Evolutionary conservation across 257 asterid genomes (phyloP).

Genomic region (Salvia miltiorrhiza): DNA sequence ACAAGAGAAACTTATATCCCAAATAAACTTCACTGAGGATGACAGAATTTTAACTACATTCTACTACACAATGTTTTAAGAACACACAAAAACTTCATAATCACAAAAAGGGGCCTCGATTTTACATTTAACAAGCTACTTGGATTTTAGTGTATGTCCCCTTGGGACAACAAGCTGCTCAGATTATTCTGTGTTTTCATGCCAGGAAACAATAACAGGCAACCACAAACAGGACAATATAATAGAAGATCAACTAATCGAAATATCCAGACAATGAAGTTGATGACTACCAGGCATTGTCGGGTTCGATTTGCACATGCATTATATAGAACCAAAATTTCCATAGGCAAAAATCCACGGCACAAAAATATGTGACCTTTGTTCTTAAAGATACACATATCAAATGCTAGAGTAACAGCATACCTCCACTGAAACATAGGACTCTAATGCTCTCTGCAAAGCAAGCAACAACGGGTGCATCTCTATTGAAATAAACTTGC

Average conservation of each 20-base stretch:
- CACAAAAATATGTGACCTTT: neutral
- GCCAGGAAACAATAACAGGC: neutral
- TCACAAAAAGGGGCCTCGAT: neutral
- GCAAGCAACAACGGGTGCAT: constrained; percentile 81
- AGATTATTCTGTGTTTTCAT: neutral
- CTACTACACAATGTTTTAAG: neutral
- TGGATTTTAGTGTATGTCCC: neutral
- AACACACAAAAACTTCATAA: neutral
- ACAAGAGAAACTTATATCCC: neutral
- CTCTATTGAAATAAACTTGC: constrained; percentile 64
- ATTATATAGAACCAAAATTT: neutral
- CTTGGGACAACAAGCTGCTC: neutral
- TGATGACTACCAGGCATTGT: too few species aligned
- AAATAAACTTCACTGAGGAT: neutral
- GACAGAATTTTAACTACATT: neutral
- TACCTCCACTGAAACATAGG: constrained; percentile 63
- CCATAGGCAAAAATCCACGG: neutral
- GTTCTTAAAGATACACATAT: neutral
- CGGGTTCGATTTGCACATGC: neutral
- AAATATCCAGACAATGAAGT: neutral
- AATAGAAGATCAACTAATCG: neutral
- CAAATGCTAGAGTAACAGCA: neutral
- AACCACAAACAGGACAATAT: neutral
- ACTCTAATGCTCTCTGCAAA: constrained; percentile 79
- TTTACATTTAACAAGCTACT: neutral